A percentile compares a stretch with the other conserved stretches of the same genome.
These are phyloP conservation scores for Globisporangium nunn DNA, from an alignment of 352 stramenopile genomes.

Conservation along the genomic window DNA sequence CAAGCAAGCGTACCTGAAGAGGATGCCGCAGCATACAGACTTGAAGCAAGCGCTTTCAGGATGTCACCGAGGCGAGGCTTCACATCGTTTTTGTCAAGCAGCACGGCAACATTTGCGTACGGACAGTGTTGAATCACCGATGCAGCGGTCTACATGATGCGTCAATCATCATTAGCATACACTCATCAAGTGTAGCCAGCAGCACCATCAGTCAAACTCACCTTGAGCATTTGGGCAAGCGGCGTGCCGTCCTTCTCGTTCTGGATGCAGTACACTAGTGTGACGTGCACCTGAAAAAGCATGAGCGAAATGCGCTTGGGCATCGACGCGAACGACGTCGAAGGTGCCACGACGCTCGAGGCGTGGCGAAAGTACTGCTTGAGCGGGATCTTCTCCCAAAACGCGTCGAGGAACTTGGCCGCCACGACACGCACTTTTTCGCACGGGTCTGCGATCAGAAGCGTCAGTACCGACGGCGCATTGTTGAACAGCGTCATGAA, in stretches of 20 bases:
- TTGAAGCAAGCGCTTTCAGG: conserved; percentile 56
- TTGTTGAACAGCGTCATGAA: conserved; percentile 82
- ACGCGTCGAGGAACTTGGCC: conserved; percentile 74
- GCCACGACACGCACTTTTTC: conserved; percentile 65
- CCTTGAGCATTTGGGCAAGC: conserved; percentile 69
- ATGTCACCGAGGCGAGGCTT: conserved; percentile 53
- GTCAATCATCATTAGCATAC: background rate
- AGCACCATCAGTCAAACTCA: conserved; percentile 6
- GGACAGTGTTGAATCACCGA: conserved; percentile 76
- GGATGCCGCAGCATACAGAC: conserved; percentile 52
- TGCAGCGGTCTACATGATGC: conserved; percentile 32
- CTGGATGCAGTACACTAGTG: conserved; percentile 76
- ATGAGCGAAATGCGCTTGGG: conserved; percentile 77
- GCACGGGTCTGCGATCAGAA: conserved; percentile 70
- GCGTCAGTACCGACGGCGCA: conserved; percentile 64
- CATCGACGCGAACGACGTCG: conserved; percentile 79
- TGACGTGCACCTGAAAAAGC: conserved; percentile 79
- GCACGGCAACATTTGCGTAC: conserved; percentile 47
- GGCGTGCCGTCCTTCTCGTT: conserved; percentile 58
- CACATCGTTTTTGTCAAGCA: conserved; percentile 46
- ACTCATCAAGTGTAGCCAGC: too few relatives aligned
- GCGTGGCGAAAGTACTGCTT: conserved; percentile 74
- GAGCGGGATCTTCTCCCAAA: conserved; percentile 77
- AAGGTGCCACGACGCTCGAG: conserved; percentile 34
- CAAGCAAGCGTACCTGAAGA: conserved; percentile 34